Percentiles rank a stretch among this genome's conserved stretches.
Conservation (phyloP, 2,329 filamentous ascomycete species). For the Chaetomiaceae sp. region DNA sequence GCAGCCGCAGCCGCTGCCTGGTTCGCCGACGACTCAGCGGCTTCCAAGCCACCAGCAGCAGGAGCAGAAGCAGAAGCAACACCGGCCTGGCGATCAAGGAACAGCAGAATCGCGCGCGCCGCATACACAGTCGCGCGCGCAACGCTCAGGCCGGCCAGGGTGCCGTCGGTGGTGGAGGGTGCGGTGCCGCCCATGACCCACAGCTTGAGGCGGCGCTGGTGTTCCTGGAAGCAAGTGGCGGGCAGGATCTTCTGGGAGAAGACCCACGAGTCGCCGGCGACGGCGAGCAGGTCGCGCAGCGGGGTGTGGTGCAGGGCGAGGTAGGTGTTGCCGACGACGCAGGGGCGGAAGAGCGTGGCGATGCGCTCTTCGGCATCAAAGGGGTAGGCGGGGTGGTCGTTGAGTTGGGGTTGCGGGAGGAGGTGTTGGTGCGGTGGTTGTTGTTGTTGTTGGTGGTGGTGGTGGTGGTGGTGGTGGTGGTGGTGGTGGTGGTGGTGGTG, state of each 20-base stretch:
- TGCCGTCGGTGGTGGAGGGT: not conserved
- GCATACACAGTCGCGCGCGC: slow-evolving; percentile 44
- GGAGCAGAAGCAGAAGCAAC: no score
- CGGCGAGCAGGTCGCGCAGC: slow-evolving; percentile 51
- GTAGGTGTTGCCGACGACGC: slow-evolving; percentile 46
- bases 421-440: slow-evolving; percentile 23
- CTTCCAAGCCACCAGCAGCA: not conserved
- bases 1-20: no score
- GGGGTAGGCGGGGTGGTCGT: slow-evolving; percentile 16
- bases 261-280: slow-evolving; percentile 53
- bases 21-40: not conserved
- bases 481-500: slow-evolving; percentile 9
- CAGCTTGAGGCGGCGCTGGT: slow-evolving; percentile 39
- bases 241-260: slow-evolving; percentile 48
- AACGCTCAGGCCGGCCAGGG: slow-evolving; percentile 36
- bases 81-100: slow-evolving; percentile 30
- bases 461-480: slow-evolving; percentile 21
- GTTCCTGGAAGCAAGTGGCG: slow-evolving; percentile 38
- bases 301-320: slow-evolving; percentile 53
- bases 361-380: slow-evolving; percentile 29
- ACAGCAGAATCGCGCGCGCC: slow-evolving; percentile 44
- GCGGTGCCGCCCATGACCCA: slow-evolving; percentile 31
- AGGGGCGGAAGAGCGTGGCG: slow-evolving; percentile 38
- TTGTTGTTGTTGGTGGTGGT: no score
- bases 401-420: slow-evolving; percentile 12